Evolutionary conservation across 2,329 filamentous ascomycete genomes (phyloP).

Genomic region (Ascochyta fabae): DNA sequence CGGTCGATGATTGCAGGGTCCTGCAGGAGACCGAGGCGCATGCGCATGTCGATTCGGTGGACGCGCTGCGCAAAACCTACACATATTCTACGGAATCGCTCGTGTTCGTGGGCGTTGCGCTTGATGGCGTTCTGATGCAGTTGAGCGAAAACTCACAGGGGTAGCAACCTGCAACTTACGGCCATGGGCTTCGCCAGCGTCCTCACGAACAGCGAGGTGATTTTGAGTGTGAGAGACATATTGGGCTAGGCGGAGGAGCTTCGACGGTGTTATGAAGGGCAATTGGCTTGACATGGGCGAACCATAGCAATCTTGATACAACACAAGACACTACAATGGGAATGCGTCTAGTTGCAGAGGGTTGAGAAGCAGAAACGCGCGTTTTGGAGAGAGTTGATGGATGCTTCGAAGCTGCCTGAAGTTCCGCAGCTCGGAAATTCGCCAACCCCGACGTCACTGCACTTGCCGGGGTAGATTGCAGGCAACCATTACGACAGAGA

Average conservation of each 20-base stretch:
- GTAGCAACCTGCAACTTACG: conserved; percentile 50
- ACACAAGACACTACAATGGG: background rate
- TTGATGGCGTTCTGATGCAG: conserved; percentile 67
- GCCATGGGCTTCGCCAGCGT: conserved; percentile 73
- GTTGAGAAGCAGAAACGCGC: background rate
- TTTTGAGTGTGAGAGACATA: conserved; percentile 72
- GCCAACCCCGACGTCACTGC: conserved; percentile 27
- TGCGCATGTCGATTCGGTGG: conserved; percentile 71
- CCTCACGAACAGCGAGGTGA: conserved; percentile 68
- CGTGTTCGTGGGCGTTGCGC: conserved; percentile 71
- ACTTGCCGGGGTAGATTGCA: conserved; percentile 4
- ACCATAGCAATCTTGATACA: conserved; percentile 15
- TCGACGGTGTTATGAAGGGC: background rate
- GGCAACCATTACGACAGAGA: background rate
- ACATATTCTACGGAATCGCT: conserved; percentile 67
- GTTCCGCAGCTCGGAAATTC: conserved; percentile 26
- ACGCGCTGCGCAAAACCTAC: conserved; percentile 68
- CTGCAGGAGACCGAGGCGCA: conserved; percentile 69
- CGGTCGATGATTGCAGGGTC: conserved; percentile 63
- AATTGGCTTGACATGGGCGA: conserved; percentile 10
- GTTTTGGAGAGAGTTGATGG: conserved; percentile 4
- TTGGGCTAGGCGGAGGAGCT: conserved; percentile 19
- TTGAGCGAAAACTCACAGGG: conserved; percentile 2
- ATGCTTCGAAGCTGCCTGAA: conserved; percentile 30
- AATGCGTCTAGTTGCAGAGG: background rate